Conservation (phyloP, 2,329 filamentous ascomycete species). For the Phialophora chinensis region DNA sequence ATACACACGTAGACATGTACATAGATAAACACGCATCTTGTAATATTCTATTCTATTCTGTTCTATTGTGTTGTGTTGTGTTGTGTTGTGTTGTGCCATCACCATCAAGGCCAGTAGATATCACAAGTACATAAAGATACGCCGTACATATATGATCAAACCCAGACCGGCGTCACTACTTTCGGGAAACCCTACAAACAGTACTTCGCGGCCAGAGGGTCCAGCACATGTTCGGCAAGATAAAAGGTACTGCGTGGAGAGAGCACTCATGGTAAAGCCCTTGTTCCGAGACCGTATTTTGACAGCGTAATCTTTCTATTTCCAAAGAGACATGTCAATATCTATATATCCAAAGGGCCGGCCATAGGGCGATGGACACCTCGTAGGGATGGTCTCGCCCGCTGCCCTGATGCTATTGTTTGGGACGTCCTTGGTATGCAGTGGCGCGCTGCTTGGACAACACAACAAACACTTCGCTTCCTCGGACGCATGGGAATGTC, state of each 20-base stretch:
- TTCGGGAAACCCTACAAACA: slow-evolving; percentile 58
- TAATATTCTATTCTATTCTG: no score
- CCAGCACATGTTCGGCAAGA: slow-evolving; percentile 68
- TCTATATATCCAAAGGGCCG: not conserved
- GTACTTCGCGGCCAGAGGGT: slow-evolving; percentile 59
- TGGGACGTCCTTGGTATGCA: not conserved
- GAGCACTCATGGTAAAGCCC: no score
- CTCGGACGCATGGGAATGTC: not conserved
- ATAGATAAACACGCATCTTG: no score
- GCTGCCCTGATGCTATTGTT: not conserved
- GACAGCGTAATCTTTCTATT: no score
- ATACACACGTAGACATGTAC: no score
- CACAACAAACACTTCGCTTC: not conserved
- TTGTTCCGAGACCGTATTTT: no score
- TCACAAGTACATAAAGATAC: no score
- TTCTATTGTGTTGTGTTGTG: no score
- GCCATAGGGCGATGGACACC: no score
- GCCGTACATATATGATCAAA: slow-evolving; percentile 41
- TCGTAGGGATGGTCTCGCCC: not conserved
- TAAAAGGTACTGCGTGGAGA: slow-evolving; percentile 45
- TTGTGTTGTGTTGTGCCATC: no score
- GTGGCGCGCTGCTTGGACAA: not conserved
- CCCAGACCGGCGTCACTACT: slow-evolving; percentile 46
- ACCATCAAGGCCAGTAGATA: no score
- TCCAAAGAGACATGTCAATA: no score